Conservation (phyloP, 176 grass and related monocot genomes). For the Triticum monococcum region DNA sequence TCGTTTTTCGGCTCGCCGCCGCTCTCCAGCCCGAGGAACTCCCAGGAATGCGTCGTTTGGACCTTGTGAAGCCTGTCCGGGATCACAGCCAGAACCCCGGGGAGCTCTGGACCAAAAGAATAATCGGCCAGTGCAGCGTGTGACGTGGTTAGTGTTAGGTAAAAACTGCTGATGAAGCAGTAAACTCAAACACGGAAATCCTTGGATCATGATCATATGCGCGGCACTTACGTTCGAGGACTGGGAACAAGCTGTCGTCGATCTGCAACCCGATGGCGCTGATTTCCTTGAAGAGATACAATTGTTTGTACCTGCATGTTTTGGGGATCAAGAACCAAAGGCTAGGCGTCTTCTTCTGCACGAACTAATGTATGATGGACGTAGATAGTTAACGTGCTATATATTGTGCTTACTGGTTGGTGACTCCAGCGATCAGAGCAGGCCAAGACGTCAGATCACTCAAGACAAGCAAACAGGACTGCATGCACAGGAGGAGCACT, state of each 20-base stretch:
- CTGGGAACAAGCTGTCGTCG: background rate
- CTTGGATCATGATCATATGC: background rate
- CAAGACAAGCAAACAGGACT: conserved; percentile 25
- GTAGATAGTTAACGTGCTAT: background rate
- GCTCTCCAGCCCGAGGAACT: conserved; percentile 26
- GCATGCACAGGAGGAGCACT: background rate
- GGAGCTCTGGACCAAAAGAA: background rate
- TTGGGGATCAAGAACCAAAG: background rate
- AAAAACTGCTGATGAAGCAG: background rate
- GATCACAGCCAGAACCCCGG: conserved; percentile 25
- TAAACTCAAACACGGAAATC: background rate
- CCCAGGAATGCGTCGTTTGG: conserved; percentile 46
- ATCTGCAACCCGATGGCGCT: conserved; percentile 17
- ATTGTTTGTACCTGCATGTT: background rate
- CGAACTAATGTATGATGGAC: background rate
- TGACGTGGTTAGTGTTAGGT: background rate
- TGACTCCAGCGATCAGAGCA: background rate
- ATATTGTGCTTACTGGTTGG: conserved; percentile 8
- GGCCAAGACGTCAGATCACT: background rate
- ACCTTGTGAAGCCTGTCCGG: background rate
- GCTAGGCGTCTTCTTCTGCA: background rate
- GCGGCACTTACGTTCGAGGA: background rate
- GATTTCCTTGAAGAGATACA: background rate
- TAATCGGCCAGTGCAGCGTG: background rate
- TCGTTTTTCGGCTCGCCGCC: background rate